phyloP scores from a whole-genome alignment of 129 eudicot genomes.

The Pittosporum tobira region DNA sequence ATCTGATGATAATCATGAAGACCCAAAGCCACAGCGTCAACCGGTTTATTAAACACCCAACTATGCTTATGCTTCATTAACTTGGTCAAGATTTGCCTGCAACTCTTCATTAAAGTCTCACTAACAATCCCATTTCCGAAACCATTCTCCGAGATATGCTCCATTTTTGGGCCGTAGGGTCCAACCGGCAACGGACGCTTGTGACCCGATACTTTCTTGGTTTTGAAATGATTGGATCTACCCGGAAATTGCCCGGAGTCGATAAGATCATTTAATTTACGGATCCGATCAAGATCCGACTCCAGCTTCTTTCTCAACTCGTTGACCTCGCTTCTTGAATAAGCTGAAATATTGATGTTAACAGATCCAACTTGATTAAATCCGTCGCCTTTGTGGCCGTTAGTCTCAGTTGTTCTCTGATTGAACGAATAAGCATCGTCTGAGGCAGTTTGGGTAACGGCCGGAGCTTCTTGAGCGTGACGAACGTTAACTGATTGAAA shows the following conservation, averaged over 20 bases:
- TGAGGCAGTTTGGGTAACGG: conserved; percentile 42
- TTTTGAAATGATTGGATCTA: conserved; percentile 29
- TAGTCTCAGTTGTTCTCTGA: conserved; percentile 26
- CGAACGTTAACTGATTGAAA: conserved; percentile 32
- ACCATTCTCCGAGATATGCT: conserved; percentile 12
- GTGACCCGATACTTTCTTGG: conserved; percentile 41
- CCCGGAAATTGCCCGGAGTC: conserved; percentile 41
- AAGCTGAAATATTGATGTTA: conserved; percentile 40
- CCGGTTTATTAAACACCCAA: conserved; percentile 58
- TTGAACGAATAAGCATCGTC: conserved; percentile 78
- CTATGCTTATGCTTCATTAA: conserved; percentile 54
- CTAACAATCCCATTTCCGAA: conserved; percentile 5
- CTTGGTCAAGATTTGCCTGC: conserved; percentile 50
- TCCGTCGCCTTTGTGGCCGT: conserved; percentile 14
- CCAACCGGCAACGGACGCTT: conserved; percentile 41
- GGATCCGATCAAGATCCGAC: conserved; percentile 61
- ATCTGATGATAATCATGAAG: conserved; percentile 79
- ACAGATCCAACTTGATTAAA: conserved; percentile 37
- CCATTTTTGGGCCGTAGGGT: conserved; percentile 7
- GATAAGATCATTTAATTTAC: conserved; percentile 58
- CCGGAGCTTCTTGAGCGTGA: conserved; percentile 23
- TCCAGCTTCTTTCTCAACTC: conserved; percentile 49
- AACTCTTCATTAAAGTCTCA: conserved; percentile 42
- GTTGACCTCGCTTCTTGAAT: conserved; percentile 39
- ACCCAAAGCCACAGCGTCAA: conserved; percentile 63